phyloP scores from a whole-genome alignment of 164 flowering plant genomes.

The Vitis labrusca region DNA sequence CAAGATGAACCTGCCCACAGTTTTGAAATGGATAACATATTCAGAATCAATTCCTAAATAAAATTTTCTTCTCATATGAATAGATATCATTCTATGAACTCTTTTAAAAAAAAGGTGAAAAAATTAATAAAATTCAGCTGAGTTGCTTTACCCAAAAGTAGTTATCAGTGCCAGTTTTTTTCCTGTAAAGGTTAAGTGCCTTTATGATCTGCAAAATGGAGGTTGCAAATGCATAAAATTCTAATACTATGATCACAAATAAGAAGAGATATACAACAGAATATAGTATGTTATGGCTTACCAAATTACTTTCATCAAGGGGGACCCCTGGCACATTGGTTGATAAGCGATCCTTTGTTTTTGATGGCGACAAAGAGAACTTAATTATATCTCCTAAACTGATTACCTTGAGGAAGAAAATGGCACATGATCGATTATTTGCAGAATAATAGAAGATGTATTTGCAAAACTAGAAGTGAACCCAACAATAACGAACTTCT shows the following conservation, averaged over 20 bases:
- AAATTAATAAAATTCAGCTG: not conserved
- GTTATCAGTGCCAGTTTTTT: constrained; percentile 76
- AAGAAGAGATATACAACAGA: not conserved
- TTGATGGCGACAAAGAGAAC: constrained; percentile 83
- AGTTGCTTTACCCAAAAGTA: constrained; percentile 70
- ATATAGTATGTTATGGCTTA: constrained; percentile 21
- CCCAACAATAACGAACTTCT: not conserved
- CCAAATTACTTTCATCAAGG: constrained; percentile 85
- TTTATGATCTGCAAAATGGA: constrained; percentile 70
- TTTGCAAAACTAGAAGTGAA: not conserved
- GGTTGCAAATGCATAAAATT: constrained; percentile 1
- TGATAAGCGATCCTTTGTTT: constrained; percentile 69
- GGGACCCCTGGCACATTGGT: constrained; percentile 91
- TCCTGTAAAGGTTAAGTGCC: constrained; percentile 88
- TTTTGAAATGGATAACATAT: not conserved
- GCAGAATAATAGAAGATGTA: not conserved
- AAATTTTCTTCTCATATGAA: not conserved
- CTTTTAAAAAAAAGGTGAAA: not conserved
- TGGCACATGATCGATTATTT: not conserved
- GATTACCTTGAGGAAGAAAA: constrained; percentile 56
- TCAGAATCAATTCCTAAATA: not conserved
- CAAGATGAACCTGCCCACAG: constrained; percentile 80
- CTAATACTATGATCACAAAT: not conserved
- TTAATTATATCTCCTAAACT: constrained; percentile 89
- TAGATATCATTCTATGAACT: not conserved